Base-by-base conservation (phyloP, 805 yeast species). In the Wickerhamomyces silvicola region DNA sequence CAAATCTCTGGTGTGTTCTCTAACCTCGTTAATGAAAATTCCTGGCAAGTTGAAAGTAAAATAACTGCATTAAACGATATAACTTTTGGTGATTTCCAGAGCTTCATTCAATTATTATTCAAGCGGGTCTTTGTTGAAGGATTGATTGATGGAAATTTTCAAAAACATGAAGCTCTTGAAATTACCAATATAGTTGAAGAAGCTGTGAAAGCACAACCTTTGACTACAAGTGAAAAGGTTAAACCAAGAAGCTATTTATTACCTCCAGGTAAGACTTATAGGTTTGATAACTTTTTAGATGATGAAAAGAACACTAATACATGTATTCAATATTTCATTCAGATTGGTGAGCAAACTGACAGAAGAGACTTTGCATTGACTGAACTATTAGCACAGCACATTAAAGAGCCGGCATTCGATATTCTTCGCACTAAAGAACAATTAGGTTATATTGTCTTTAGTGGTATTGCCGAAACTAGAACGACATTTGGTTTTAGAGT, bases 361-460 rank as follows among this genome's bases (percentile, higher is more conserved):
- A 33, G 48, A n/a, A 58, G 54, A 27, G 45, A 56, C 6, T 60
- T 75, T 27, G 70, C 78, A 1, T 50, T 71, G 33, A 67, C 81
- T 10, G 85, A 80, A 30, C 59, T 90, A 32, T 57, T 85, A 28
- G 72, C 81, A 0, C 90, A 83, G 39, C 70, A 87, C 41, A 63
- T 81, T 30, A 75, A 72, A 43, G 97, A 90, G 53, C 97, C 96
- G 5, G 82, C 90, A 36, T 92, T 90, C 59, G 80, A 85, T 50
- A 82, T 82, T 41, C 68, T 90, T 36, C 73, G 98, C 57, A 90
- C 98, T 6, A 81, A 85, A 47, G 97, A 90, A 60, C 97, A 92
- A 57, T 68, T 90, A 20, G 98, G 98, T 2, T 90, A 90, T 50
- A 87, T 90, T 41, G 98, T 90, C 0, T 86, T 85, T 52, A 77